A percentile compares a stretch with the other conserved stretches of the same genome.
Evolutionary conservation across 2,329 filamentous ascomycete species (phyloP).

Genomic region (Periconia sp.): DNA sequence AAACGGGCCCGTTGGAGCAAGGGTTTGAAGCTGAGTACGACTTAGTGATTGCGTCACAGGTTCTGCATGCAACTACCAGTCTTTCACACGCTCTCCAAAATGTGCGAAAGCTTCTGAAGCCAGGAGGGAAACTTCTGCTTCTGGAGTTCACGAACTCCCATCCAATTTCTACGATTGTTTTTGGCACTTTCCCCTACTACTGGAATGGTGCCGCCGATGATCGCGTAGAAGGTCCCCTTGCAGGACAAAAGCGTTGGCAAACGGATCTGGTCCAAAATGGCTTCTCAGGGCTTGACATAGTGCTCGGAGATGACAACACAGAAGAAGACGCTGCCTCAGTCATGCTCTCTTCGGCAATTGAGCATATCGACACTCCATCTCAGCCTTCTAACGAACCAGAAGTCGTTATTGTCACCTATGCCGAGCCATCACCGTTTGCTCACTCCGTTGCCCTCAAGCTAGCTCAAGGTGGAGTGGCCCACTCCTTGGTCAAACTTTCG

Average conservation of each 20-base stretch:
- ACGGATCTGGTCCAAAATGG: neutral
- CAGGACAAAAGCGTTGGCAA: neutral
- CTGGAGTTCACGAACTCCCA: conserved; percentile 1
- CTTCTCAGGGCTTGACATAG: conserved; percentile 21
- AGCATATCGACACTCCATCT: neutral
- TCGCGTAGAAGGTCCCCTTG: neutral
- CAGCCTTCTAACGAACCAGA: conserved; percentile 2
- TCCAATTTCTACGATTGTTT: neutral
- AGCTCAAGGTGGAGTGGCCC: neutral
- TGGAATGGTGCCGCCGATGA: neutral
- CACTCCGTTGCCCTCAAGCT: neutral
- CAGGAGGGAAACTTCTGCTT: conserved; percentile 12
- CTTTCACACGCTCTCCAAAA: conserved; percentile 5
- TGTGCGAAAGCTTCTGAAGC: conserved; percentile 12
- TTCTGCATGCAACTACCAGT: conserved; percentile 19
- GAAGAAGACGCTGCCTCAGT: neutral
- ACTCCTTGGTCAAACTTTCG: neutral
- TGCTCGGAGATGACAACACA: conserved; percentile 3
- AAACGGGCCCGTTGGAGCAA: conserved; percentile 9
- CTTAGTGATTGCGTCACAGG: conserved; percentile 2
- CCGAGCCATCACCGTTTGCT: neutral
- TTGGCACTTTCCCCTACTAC: conserved; percentile 5
- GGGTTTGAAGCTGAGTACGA: conserved; percentile 17
- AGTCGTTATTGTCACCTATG: neutral
- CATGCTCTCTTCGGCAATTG: neutral